These are phyloP conservation scores for Inosperma sp. DNA, from an alignment of 768 basidiomycete species.

Conservation along the genomic window DNA sequence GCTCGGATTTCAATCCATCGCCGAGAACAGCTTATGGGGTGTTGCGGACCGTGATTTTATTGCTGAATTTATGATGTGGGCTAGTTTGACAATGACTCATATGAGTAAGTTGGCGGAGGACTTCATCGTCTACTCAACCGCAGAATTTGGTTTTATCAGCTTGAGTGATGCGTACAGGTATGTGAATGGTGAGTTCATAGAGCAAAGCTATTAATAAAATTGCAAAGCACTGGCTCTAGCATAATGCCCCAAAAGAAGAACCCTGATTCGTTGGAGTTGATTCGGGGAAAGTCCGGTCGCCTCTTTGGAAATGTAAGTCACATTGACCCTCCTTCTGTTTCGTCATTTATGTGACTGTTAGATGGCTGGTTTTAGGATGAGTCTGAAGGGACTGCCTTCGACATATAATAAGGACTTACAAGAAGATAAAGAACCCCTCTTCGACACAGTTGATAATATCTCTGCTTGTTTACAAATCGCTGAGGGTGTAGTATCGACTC, in stretches of 20 bases:
- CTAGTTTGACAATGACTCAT: constrained; percentile 87
- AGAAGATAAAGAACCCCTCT: constrained; percentile 97
- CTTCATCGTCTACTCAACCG: constrained; percentile 92
- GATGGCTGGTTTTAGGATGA: constrained; percentile 98
- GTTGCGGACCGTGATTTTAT: constrained; percentile 97
- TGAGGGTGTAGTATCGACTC: constrained; percentile 89
- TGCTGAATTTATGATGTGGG: constrained; percentile 97
- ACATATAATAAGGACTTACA: constrained; percentile 99
- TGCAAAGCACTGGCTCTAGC: constrained; percentile 86
- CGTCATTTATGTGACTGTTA: constrained; percentile 28
- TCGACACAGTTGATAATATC: constrained; percentile 88
- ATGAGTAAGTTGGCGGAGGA: constrained; percentile 95
- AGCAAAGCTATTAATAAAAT: not conserved
- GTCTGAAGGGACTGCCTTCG: constrained; percentile 92
- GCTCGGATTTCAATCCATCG: constrained; percentile 81
- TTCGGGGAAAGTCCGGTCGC: constrained; percentile 93
- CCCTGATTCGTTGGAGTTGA: constrained; percentile 90
- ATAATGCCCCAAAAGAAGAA: constrained; percentile 99
- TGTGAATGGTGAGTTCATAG: constrained; percentile 15
- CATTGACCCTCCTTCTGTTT: not conserved
- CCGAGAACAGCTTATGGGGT: constrained; percentile 96
- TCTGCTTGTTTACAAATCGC: constrained; percentile 87
- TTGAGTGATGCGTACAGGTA: constrained; percentile 97
- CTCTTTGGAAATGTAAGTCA: constrained; percentile 81
- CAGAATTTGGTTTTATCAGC: constrained; percentile 96